Evolutionary conservation across 192 early-diverging fungal genomes (phyloP).

Genomic region (Funneliformis geosporum): DNA sequence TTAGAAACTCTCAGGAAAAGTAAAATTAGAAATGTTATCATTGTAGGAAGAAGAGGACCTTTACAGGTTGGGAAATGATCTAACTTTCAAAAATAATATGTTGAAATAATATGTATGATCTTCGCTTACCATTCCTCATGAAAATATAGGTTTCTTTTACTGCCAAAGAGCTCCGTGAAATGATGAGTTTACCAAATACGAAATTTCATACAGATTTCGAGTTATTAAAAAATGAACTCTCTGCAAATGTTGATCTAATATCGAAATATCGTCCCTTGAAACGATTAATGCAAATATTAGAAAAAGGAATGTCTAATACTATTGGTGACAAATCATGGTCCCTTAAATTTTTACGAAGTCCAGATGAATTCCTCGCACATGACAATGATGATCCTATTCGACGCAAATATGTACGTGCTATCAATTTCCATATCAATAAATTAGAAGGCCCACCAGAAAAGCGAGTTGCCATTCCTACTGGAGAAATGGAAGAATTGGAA

Average conservation of each 20-base stretch:
- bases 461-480: slow-evolving; percentile 62
- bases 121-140: not conserved
- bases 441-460: slow-evolving; percentile 63
- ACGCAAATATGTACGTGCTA: slow-evolving; percentile 34
- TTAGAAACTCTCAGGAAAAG: slow-evolving; percentile 65
- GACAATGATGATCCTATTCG: slow-evolving; percentile 19
- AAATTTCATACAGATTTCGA: slow-evolving; percentile 63
- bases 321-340: slow-evolving; percentile 63
- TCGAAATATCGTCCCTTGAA: slow-evolving; percentile 67
- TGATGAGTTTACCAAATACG: slow-evolving; percentile 72
- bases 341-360: slow-evolving; percentile 74
- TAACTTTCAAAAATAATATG: not conserved
- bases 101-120: not conserved
- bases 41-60: slow-evolving; percentile 91
- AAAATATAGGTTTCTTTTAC: slow-evolving; percentile 77
- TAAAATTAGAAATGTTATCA: slow-evolving; percentile 76
- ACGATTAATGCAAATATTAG: slow-evolving; percentile 82
- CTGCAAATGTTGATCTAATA: slow-evolving; percentile 39
- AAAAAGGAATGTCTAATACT: slow-evolving; percentile 50
- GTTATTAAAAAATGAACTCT: slow-evolving; percentile 58
- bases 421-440: slow-evolving; percentile 66
- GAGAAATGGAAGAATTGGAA: slow-evolving; percentile 52
- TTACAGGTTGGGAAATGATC: slow-evolving; percentile 62
- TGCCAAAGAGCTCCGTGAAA: slow-evolving; percentile 93
- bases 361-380: slow-evolving; percentile 52